These are phyloP conservation scores for Gnaphalium uliginosum DNA, from an alignment of 129 eudicot genomes.

Conservation along the genomic window DNA sequence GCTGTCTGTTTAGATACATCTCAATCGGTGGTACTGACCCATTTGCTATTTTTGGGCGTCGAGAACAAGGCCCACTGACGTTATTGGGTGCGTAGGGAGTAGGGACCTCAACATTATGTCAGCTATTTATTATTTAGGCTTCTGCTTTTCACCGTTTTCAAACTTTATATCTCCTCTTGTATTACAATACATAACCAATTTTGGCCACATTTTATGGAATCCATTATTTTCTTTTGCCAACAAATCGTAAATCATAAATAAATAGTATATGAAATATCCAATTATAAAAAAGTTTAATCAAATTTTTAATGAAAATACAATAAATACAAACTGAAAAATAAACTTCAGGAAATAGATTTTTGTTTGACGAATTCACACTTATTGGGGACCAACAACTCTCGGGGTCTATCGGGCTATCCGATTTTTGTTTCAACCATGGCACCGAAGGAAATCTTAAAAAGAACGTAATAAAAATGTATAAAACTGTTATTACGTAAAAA, in stretches of 20 bases:
- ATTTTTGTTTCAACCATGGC: no score
- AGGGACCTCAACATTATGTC: constrained; percentile 25
- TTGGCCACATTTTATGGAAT: background rate
- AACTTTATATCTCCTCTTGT: background rate
- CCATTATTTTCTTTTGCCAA: background rate
- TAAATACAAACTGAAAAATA: no score
- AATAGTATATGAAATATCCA: no score
- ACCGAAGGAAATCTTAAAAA: no score
- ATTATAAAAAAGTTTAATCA: background rate
- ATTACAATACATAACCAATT: background rate
- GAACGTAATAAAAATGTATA: no score
- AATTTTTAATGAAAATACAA: no score
- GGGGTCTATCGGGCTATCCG: no score
- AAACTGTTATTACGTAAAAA: no score
- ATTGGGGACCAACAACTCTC: no score
- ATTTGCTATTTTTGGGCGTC: constrained; percentile 39
- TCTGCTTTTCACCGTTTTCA: constrained; percentile 9
- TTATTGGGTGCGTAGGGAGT: constrained; percentile 33
- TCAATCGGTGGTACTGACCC: constrained; percentile 26
- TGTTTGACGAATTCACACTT: no score
- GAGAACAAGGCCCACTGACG: constrained; percentile 31
- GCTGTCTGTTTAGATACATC: constrained; percentile 32
- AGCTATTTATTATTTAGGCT: constrained; percentile 16
- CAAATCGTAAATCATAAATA: background rate
- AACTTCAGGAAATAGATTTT: no score